Conservation (phyloP, 2,329 filamentous ascomycete species). For the Fusarium veterinarium region DNA sequence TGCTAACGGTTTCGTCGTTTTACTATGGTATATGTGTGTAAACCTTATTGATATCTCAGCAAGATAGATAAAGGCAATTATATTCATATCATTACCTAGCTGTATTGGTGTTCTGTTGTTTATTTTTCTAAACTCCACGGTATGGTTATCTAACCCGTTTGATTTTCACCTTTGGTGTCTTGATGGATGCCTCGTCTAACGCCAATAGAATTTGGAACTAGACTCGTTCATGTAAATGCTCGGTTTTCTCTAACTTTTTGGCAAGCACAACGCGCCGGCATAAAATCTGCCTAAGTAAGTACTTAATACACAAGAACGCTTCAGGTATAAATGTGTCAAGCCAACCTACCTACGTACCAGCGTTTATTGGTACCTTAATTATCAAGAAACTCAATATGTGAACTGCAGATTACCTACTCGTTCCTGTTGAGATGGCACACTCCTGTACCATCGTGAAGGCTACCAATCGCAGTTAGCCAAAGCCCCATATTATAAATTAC, state of each 20-base stretch:
- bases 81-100: background rate
- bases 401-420: background rate
- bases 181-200: no score
- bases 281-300: background rate
- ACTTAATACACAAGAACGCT: background rate
- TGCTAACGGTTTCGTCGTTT: background rate
- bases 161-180: background rate
- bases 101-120: background rate
- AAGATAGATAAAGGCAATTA: background rate
- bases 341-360: background rate
- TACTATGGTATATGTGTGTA: background rate
- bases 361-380: background rate
- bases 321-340: background rate
- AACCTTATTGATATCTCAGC: background rate
- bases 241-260: no score
- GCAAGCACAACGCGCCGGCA: background rate
- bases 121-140: background rate
- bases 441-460: background rate
- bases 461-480: background rate
- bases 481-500: conserved; percentile 22
- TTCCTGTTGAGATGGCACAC: background rate
- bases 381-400: background rate
- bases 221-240: background rate
- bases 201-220: no score
- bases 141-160: background rate